Evolutionary conservation across 805 yeast genomes (phyloP).

Genomic region (Metschnikowia kofuensis): DNA sequence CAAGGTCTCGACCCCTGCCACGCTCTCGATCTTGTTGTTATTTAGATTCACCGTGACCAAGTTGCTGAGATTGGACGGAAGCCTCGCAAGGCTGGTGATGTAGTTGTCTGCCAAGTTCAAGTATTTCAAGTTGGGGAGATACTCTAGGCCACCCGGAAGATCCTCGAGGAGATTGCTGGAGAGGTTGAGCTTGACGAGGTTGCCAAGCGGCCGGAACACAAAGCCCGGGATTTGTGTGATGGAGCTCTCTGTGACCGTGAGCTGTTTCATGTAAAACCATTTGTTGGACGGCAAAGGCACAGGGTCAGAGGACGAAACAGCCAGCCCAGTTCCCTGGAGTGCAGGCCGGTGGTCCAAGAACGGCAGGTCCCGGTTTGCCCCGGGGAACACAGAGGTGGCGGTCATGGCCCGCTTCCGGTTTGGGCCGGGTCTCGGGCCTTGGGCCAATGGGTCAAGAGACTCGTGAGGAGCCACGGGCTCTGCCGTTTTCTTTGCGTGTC

Average conservation of each 20-base stretch:
- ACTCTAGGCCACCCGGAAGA: slow-evolving; percentile 53
- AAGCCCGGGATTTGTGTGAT: slow-evolving; percentile 33
- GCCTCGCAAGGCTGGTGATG: slow-evolving; percentile 30
- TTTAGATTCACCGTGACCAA: slow-evolving; percentile 49
- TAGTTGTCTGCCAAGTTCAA: slow-evolving; percentile 43
- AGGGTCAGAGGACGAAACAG: slow-evolving; percentile 13
- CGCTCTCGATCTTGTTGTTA: slow-evolving; percentile 42
- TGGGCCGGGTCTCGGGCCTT: background rate
- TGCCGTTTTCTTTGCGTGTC: slow-evolving; percentile 19
- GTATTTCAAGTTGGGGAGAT: slow-evolving; percentile 47
- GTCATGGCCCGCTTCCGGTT: slow-evolving; percentile 16
- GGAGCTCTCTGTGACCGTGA: slow-evolving; percentile 40
- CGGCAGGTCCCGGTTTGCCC: background rate
- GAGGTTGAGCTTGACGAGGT: slow-evolving; percentile 49
- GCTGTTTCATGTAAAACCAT: slow-evolving; percentile 42
- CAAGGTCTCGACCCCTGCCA: slow-evolving; percentile 47
- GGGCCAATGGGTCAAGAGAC: background rate
- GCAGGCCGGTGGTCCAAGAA: background rate
- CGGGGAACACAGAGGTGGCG: slow-evolving; percentile 3
- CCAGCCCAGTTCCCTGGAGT: background rate
- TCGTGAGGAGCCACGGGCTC: background rate
- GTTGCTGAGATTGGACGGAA: slow-evolving; percentile 32
- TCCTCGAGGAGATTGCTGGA: slow-evolving; percentile 50
- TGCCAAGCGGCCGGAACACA: slow-evolving; percentile 38
- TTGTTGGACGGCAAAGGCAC: slow-evolving; percentile 31